Base-by-base conservation (phyloP, 2,329 filamentous ascomycete genomes). In the Pezicula radicicola region DNA sequence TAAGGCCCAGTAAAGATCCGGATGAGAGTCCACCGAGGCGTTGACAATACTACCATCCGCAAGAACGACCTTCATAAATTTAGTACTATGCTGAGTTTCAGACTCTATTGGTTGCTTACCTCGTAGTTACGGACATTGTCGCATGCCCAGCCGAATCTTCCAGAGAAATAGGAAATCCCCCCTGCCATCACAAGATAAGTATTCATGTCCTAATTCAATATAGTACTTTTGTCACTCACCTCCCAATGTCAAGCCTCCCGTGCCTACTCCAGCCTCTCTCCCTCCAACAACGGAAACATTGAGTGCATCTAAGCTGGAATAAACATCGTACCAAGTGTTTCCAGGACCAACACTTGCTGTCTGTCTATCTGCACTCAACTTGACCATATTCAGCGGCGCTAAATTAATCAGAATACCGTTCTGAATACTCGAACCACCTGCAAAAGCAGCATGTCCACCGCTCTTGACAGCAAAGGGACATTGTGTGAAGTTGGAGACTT, bases 351-450 rank as follows among this genome's bases (percentile, higher is more conserved):
- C 56, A 25, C 54, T 55, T 6, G 60, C 66, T 3, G 60, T 62
- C 1, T 54, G 59, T 7, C 62, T 61, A 30, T 68, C 63, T 0
- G 58, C 45, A 25, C 60, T 60, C 15, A 58, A 46, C 1, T 68
- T 52, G 12, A 65, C 50, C n/a, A 50, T 35, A 35, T 60, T 62
- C 5, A 64, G 30, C 6, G 47, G 49, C 16, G 63, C 69, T 6
- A 79, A 70, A 15, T 77, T 76, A 53, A 84, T 74, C 10, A 78
- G 58, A 1, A 78, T 69, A 0, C 78, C 78, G 5, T 69, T 72
- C n/a, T 73, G 63, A 45, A 78, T 75, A 56, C 73, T 83, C 1
- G 79, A 72, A 35, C 73, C 76, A 52, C 76, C 75, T n/a, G 76
- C 71, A 33, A 53, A 58, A 4, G 54, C 39, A 2, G 52, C 52